Evolutionary conservation across 2,329 filamentous ascomycete genomes (phyloP).

Genomic region (Aspergillus sp.): DNA sequence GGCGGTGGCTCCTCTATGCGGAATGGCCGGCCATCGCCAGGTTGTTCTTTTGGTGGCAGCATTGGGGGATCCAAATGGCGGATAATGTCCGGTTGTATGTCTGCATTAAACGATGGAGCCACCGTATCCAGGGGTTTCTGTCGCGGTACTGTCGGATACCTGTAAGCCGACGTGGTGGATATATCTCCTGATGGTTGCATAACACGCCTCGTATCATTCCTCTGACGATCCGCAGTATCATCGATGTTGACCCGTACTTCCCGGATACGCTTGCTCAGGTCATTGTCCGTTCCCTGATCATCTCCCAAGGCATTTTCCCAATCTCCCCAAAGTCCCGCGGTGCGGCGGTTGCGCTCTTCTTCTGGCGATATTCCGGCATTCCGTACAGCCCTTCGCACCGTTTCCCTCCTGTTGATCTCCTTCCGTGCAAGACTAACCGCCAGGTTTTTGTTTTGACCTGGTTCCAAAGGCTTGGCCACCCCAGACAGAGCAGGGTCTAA

Average conservation of each 20-base stretch:
- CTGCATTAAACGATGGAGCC: conserved; percentile 11
- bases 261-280: conserved; percentile 45
- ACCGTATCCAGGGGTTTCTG: conserved; percentile 20
- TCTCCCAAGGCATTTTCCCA: conserved; percentile 40
- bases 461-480: conserved; percentile 54
- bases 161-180: conserved; percentile 24
- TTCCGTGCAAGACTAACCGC: conserved; percentile 67
- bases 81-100: conserved; percentile 8
- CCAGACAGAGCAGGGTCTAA: conserved; percentile 53
- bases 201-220: conserved; percentile 5
- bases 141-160: conserved; percentile 36
- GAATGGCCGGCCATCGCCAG: conserved; percentile 8
- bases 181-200: conserved; percentile 9
- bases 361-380: conserved; percentile 50
- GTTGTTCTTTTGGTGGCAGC: conserved; percentile 31
- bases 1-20: conserved; percentile 15
- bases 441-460: conserved; percentile 61
- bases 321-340: conserved; percentile 44
- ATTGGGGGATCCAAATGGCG: conserved; percentile 20
- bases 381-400: conserved; percentile 47
- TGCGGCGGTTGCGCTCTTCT: conserved; percentile 48
- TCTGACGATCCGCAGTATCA: conserved; percentile 8
- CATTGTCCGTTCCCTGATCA: conserved; percentile 26
- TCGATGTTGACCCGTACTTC: conserved; percentile 38
- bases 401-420: conserved; percentile 61